These are phyloP conservation scores for Umbelopsis ramanniana DNA, from an alignment of 192 early-diverging fungal species.

Conservation along the genomic window DNA sequence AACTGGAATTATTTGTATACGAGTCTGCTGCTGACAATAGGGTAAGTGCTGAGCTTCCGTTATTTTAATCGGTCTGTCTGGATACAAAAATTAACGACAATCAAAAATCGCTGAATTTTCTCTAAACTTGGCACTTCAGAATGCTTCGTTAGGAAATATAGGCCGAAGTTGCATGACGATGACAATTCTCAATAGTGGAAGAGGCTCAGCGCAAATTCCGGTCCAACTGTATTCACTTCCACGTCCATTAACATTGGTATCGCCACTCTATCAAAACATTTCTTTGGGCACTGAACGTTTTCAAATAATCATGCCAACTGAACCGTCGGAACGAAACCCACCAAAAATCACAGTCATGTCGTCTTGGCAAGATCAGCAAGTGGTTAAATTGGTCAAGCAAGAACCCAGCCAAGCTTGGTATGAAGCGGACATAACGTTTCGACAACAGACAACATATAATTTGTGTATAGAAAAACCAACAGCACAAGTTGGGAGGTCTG, in stretches of 20 bases:
- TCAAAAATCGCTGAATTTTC: too few relatives aligned
- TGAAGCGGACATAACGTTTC: slow-evolving; percentile 2
- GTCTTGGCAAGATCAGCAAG: slow-evolving; percentile 18
- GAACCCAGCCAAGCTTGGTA: slow-evolving; percentile 16
- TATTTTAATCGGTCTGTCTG: too few relatives aligned
- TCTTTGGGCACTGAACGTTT: background rate
- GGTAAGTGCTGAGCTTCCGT: too few relatives aligned
- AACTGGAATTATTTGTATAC: background rate
- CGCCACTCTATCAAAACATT: slow-evolving; percentile 7
- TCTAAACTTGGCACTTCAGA: background rate
- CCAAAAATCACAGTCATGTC: slow-evolving; percentile 8
- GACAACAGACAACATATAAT: background rate
- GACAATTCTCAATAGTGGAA: slow-evolving; percentile 5
- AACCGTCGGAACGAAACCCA: background rate
- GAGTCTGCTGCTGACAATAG: background rate
- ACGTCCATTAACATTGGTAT: background rate
- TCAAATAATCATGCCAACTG: background rate
- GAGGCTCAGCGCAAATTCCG: slow-evolving; percentile 2
- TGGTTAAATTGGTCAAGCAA: slow-evolving; percentile 3
- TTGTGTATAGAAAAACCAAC: slow-evolving; percentile 2
- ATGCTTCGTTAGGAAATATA: background rate
- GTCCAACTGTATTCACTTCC: background rate
- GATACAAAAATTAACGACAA: too few relatives aligned
- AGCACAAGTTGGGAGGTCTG: background rate
- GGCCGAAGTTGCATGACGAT: background rate